Base-by-base conservation (phyloP, 345 rosid genomes). In the Eucalyptus viminalis region DNA sequence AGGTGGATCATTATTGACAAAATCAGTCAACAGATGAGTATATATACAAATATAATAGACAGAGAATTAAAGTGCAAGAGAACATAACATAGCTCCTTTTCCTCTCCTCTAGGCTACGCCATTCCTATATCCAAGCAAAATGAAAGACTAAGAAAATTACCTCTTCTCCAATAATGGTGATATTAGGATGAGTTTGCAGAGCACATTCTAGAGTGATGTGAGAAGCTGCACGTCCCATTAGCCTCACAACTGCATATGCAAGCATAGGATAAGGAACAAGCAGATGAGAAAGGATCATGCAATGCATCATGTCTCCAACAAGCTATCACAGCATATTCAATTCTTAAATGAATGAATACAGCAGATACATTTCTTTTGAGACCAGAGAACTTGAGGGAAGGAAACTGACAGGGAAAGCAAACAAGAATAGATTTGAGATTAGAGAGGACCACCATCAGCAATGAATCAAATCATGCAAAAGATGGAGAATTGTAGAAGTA, bases 151-250 rank as follows among this genome's bases (percentile, higher is more conserved):
- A 89, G n/a, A 34, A 6, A 83, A 86, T 76, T 91, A 96, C 99
- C 99, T 98, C 99, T 93, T 98, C 99, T 89, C 99, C 99, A 34
- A 98, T 95, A 86, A 98, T 90, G 53, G 99, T 96, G 89, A 98
- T 94, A 92, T 97, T 97, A 6, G 99, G 99, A 91, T 97, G 99
- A 86, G 99, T 97, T 93, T 98, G 99, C 93, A 98, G 91, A 90
- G 99, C 99, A 85, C 99, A 97, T 92, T 98, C 99, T 88, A 98
- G 93, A 81, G 99, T 97, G 92, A 98, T 97, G 88, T 98, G 99
- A 44, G 99, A 98, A 89, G 99, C 99, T 43, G 97, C 99, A 91
- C 99, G 99, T 60, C 99, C 99, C 99, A 98, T 98, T 87, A 98
- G 98, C 89, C 99, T 91, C 80, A 98, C 99, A 95, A 98, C 99